phyloP scores from a whole-genome alignment of 768 basidiomycete species.

The Boletales sp. region DNA sequence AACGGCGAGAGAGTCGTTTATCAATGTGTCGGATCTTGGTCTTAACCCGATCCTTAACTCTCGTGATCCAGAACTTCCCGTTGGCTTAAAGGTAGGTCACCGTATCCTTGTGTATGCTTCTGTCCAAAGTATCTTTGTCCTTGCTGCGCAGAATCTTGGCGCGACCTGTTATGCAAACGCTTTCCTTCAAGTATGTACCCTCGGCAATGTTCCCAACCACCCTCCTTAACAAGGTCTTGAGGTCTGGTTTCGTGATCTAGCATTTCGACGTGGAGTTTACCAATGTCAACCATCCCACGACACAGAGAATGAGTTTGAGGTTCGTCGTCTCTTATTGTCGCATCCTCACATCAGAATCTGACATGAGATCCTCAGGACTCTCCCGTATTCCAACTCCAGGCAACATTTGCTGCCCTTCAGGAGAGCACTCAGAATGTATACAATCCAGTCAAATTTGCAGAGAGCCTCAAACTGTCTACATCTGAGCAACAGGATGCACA shows the following conservation, averaged over 20 bases:
- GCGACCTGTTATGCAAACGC: constrained; percentile 98
- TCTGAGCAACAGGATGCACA: constrained; percentile 96
- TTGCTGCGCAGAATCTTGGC: constrained; percentile 71
- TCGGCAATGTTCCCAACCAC: background rate
- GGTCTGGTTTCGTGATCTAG: constrained; percentile 89
- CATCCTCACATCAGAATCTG: background rate
- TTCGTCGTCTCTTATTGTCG: constrained; percentile 19
- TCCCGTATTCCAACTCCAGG: constrained; percentile 74
- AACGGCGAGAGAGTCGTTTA: constrained; percentile 46
- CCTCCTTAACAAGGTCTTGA: constrained; percentile 28
- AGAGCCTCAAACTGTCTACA: constrained; percentile 75
- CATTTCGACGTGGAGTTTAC: constrained; percentile 83
- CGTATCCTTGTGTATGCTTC: background rate
- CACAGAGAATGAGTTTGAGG: constrained; percentile 41
- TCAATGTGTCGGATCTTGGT: constrained; percentile 51
- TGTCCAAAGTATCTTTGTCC: constrained; percentile 1
- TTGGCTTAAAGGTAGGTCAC: constrained; percentile 67
- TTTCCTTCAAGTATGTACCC: constrained; percentile 69
- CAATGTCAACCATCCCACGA: constrained; percentile 60
- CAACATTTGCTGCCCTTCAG: constrained; percentile 84
- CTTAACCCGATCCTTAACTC: constrained; percentile 49
- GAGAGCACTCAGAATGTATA: constrained; percentile 64
- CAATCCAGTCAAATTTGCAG: constrained; percentile 81
- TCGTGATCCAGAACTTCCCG: constrained; percentile 56
- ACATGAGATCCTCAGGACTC: constrained; percentile 50